Conservation (phyloP, 2,329 filamentous ascomycete genomes). For the Tricladium varicosporioides region DNA sequence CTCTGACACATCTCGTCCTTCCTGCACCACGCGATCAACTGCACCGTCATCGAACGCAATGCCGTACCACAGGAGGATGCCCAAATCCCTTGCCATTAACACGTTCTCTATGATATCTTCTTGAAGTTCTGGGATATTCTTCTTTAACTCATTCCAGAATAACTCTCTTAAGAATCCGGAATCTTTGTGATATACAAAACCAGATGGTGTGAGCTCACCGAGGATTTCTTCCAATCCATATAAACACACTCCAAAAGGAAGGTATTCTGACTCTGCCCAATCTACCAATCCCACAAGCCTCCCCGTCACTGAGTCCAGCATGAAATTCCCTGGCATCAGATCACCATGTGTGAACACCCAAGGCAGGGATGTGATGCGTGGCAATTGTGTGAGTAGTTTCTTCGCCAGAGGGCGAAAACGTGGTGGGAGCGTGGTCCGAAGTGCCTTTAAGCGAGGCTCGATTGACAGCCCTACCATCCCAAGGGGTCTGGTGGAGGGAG, state of each 20-base stretch:
- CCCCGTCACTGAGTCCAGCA: slow-evolving; percentile 46
- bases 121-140: slow-evolving; percentile 33
- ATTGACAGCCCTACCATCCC: slow-evolving; percentile 43
- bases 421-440: slow-evolving; percentile 37
- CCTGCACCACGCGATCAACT: slow-evolving; percentile 56
- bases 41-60: slow-evolving; percentile 61
- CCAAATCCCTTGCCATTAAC: slow-evolving; percentile 47
- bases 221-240: slow-evolving; percentile 62
- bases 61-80: slow-evolving; percentile 61
- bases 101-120: slow-evolving; percentile 36
- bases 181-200: slow-evolving; percentile 43
- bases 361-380: slow-evolving; percentile 43
- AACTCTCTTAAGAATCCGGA: slow-evolving; percentile 41
- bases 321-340: slow-evolving; percentile 55
- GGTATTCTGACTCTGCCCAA: slow-evolving; percentile 61
- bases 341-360: slow-evolving; percentile 62
- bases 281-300: slow-evolving; percentile 55
- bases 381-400: slow-evolving; percentile 30
- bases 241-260: slow-evolving; percentile 58
- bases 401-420: slow-evolving; percentile 29
- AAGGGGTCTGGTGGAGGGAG: slow-evolving; percentile 14
- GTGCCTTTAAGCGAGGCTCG: slow-evolving; percentile 37
- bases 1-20: slow-evolving; percentile 49
- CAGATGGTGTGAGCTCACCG: slow-evolving; percentile 40
- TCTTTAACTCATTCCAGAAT: slow-evolving; percentile 48